Percentiles rank a stretch among this genome's conserved stretches.
phyloP scores from a whole-genome alignment of 2,329 filamentous ascomycete genomes.

The Fusarium decemcellulare region DNA sequence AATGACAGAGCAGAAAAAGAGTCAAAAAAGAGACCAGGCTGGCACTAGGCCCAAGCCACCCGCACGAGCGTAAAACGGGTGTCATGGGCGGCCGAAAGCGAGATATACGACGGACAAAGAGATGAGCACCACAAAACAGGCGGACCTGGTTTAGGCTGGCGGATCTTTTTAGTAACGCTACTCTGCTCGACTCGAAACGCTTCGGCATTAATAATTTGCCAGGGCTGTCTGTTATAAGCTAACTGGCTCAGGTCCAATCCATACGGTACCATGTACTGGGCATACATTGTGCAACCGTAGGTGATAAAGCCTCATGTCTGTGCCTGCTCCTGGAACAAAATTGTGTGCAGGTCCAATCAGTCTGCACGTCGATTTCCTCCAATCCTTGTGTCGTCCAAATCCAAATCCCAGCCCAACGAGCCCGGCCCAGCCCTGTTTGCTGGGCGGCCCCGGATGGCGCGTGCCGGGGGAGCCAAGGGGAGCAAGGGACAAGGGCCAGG shows the following conservation, averaged over 20 bases:
- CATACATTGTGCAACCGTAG: too few relatives aligned
- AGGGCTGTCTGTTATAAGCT: slow-evolving; percentile 3
- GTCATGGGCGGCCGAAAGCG: slow-evolving; percentile 36
- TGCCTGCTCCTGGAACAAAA: too few relatives aligned
- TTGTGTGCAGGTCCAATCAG: too few relatives aligned
- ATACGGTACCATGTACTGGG: background rate
- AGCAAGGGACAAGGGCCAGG: background rate
- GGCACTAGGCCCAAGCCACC: slow-evolving; percentile 34
- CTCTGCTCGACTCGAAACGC: background rate
- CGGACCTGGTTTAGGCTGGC: slow-evolving; percentile 25
- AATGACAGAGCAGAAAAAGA: background rate
- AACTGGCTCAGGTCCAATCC: slow-evolving; percentile 4
- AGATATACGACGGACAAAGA: slow-evolving; percentile 44
- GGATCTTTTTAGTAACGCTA: slow-evolving; percentile 1
- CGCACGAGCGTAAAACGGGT: slow-evolving; percentile 26
- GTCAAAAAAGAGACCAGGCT: background rate
- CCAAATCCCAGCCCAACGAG: too few relatives aligned
- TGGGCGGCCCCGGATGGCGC: slow-evolving; percentile 31
- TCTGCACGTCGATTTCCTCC: too few relatives aligned
- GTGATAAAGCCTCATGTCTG: too few relatives aligned
- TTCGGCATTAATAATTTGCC: slow-evolving; percentile 2
- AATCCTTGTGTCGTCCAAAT: too few relatives aligned
- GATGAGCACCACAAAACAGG: slow-evolving; percentile 18
- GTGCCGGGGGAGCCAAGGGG: slow-evolving; percentile 33
- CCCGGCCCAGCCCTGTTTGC: background rate